A percentile compares a stretch with the other conserved stretches of the same genome.
These are phyloP conservation scores for Rhodotorula sp. DNA, from an alignment of 1,284 basidiomycete species.

Conservation along the genomic window DNA sequence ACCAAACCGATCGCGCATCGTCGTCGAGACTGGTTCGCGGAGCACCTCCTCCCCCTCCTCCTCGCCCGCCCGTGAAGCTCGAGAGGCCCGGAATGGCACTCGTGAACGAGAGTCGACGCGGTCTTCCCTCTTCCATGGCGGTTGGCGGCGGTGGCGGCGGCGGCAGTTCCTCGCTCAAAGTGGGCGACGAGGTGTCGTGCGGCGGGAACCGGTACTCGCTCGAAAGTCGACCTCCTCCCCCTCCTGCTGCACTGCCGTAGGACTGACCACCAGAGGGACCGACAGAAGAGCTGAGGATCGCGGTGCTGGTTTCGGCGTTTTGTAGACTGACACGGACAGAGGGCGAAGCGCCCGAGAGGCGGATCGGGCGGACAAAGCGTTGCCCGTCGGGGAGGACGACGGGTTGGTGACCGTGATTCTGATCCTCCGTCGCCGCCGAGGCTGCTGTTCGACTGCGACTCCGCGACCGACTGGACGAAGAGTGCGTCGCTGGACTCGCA, in stretches of 20 bases:
- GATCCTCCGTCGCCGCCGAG: neutral
- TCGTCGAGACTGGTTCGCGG: slow-evolving; percentile 50
- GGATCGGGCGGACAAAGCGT: slow-evolving; percentile 13
- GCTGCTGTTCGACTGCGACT: neutral
- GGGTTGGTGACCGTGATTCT: neutral
- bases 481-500: neutral
- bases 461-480: neutral
- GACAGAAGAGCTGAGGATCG: neutral
- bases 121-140: neutral
- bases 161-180: slow-evolving; percentile 16
- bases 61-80: slow-evolving; percentile 70
- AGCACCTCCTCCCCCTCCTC: neutral
- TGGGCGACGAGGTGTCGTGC: slow-evolving; percentile 8
- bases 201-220: neutral
- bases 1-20: slow-evolving; percentile 70
- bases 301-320: slow-evolving; percentile 3
- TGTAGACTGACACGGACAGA: slow-evolving; percentile 7
- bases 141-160: neutral
- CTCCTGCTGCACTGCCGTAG: neutral
- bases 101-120: slow-evolving; percentile 9
- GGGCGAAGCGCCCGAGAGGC: slow-evolving; percentile 7
- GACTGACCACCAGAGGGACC: neutral
- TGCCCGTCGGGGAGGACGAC: slow-evolving; percentile 1
- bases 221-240: neutral
- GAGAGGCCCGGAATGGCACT: slow-evolving; percentile 58